These are phyloP conservation scores for Mallotus repandus DNA, from an alignment of 441 rosid species.

Conservation along the genomic window DNA sequence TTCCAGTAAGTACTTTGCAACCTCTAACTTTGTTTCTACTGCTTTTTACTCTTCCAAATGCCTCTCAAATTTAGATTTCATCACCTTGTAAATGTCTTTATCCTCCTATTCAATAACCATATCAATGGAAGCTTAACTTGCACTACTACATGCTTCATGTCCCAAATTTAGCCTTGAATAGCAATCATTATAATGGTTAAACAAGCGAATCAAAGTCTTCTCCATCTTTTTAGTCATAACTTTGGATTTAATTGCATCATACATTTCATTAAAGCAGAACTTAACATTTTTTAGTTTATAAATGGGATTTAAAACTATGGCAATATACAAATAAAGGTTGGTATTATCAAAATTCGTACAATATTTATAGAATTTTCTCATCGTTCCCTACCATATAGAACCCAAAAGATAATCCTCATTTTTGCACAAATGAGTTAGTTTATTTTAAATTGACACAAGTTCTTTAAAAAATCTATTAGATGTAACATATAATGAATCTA, in stretches of 20 bases:
- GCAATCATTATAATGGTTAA: background rate
- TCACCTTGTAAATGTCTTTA: background rate
- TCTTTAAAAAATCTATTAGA: background rate
- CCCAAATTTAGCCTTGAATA: background rate
- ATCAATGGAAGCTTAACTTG: background rate
- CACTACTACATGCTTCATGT: background rate
- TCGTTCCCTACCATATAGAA: background rate
- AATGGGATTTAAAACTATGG: conserved; percentile 6
- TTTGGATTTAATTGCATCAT: background rate
- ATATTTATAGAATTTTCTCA: conserved; percentile 10
- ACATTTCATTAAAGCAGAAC: background rate
- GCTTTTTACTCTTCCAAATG: background rate
- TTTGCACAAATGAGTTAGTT: no score
- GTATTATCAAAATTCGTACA: background rate
- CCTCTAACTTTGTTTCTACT: background rate
- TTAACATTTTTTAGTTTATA: background rate
- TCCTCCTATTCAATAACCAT: background rate
- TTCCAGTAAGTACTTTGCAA: background rate
- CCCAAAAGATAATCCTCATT: background rate
- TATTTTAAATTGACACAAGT: background rate
- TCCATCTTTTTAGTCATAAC: background rate
- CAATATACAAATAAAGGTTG: conserved; percentile 10
- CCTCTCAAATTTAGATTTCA: background rate
- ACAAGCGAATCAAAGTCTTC: background rate
- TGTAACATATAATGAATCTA: background rate